These are phyloP conservation scores for Amaranthus tricolor DNA, from an alignment of 179 eudicot genomes.

Conservation along the genomic window DNA sequence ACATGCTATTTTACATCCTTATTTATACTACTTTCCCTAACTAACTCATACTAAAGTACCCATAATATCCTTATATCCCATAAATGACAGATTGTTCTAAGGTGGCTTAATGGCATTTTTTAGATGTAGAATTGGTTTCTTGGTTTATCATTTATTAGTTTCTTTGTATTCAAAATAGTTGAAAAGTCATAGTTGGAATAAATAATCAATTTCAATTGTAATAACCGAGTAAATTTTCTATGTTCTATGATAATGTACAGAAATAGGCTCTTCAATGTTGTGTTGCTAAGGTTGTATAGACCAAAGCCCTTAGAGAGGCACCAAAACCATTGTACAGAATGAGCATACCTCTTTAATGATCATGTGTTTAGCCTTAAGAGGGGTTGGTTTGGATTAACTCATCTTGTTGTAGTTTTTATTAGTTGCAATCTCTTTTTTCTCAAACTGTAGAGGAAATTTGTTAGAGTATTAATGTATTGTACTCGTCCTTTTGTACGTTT, in stretches of 20 bases:
- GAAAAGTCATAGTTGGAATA: neutral
- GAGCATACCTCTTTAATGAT: neutral
- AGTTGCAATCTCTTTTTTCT: too few relatives aligned
- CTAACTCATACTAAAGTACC: too few relatives aligned
- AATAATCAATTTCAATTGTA: neutral
- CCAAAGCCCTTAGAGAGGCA: neutral
- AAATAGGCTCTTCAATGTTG: too few relatives aligned
- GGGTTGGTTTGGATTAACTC: too few relatives aligned
- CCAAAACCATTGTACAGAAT: neutral
- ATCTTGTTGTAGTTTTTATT: too few relatives aligned
- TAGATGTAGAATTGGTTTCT: neutral
- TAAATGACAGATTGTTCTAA: neutral
- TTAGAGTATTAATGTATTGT: too few relatives aligned
- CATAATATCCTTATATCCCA: too few relatives aligned
- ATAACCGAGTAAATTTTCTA: neutral
- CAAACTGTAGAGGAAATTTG: too few relatives aligned
- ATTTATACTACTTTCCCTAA: too few relatives aligned
- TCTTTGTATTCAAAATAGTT: neutral
- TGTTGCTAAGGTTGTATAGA: neutral
- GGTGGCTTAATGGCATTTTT: neutral
- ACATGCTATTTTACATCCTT: too few relatives aligned
- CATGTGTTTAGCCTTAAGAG: neutral
- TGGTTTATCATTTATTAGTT: neutral
- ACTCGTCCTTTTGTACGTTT: too few relatives aligned
- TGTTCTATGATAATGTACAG: neutral